Percentiles rank a stretch among this genome's conserved stretches.
These are phyloP conservation scores for Cytospora piceicola DNA, from an alignment of 2,329 filamentous ascomycete genomes.

Conservation along the genomic window DNA sequence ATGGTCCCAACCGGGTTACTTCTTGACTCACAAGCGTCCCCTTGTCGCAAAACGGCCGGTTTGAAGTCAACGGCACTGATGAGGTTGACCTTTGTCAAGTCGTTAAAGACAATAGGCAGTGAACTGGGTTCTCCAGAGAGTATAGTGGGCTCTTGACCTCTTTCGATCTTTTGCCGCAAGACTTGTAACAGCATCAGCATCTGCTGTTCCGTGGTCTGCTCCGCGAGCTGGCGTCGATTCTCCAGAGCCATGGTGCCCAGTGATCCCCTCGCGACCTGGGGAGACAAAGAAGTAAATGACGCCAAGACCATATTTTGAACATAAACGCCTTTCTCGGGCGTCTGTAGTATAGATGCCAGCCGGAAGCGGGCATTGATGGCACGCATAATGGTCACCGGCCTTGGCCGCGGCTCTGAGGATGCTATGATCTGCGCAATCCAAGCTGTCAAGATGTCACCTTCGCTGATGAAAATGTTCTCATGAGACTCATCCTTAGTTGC, in stretches of 20 bases:
- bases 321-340: slow-evolving; percentile 31
- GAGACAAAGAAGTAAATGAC: slow-evolving; percentile 33
- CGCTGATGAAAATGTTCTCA: slow-evolving; percentile 44
- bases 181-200: slow-evolving; percentile 38
- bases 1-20: slow-evolving; percentile 32
- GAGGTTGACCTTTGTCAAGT: slow-evolving; percentile 45
- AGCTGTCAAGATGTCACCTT: slow-evolving; percentile 48
- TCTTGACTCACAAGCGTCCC: slow-evolving; percentile 23
- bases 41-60: slow-evolving; percentile 34
- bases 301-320: slow-evolving; percentile 37
- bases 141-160: slow-evolving; percentile 32
- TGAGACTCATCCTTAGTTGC: slow-evolving; percentile 23
- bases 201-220: slow-evolving; percentile 42
- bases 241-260: slow-evolving; percentile 38
- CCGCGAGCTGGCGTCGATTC: slow-evolving; percentile 40
- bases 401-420: slow-evolving; percentile 30
- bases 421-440: slow-evolving; percentile 41
- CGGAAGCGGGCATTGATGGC: slow-evolving; percentile 38
- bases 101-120: slow-evolving; percentile 43
- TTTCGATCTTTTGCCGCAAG: slow-evolving; percentile 31
- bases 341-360: slow-evolving; percentile 31
- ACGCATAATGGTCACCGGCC: slow-evolving; percentile 35
- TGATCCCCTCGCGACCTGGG: slow-evolving; percentile 34
- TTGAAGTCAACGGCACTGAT: slow-evolving; percentile 44
- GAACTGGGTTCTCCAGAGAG: slow-evolving; percentile 40